phyloP scores from a whole-genome alignment of 1,284 basidiomycete genomes.

The Phylloporus gajari region DNA sequence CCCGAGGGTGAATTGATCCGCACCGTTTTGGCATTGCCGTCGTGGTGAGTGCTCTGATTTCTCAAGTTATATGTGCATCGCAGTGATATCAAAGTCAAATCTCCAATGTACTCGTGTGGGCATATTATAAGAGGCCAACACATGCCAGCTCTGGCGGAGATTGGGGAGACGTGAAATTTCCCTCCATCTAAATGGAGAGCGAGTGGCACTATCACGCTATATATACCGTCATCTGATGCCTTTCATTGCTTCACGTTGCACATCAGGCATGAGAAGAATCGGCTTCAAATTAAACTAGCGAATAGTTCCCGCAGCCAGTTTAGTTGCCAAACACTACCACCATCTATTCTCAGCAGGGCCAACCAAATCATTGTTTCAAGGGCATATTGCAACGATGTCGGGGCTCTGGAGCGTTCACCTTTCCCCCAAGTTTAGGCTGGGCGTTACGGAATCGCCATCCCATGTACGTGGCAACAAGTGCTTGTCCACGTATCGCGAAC shows the following conservation, averaged over 20 bases:
- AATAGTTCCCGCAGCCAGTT: not conserved
- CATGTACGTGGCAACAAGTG: not conserved
- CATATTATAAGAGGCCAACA: not conserved
- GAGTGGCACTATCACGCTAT: not conserved
- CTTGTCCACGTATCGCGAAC: not conserved
- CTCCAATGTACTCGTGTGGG: not conserved
- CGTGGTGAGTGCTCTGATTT: not conserved
- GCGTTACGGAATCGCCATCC: not conserved
- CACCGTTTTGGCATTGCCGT: not conserved
- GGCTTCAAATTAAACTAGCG: not conserved
- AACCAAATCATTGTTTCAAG: too few relatives aligned
- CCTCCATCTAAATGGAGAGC: not conserved
- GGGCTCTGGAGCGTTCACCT: not conserved
- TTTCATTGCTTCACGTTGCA: too few relatives aligned
- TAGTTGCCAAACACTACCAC: not conserved
- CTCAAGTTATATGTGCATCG: too few relatives aligned
- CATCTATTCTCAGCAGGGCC: not conserved
- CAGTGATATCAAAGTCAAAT: too few relatives aligned
- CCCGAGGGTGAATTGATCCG: not conserved
- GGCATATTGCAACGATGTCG: not conserved
- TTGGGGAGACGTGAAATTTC: not conserved
- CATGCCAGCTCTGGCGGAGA: too few relatives aligned
- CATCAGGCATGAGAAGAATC: too few relatives aligned
- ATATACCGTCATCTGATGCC: not conserved
- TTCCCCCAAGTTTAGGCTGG: not conserved